These are phyloP conservation scores for Penicillium sp. DNA, from an alignment of 2,329 filamentous ascomycete genomes.

Conservation along the genomic window DNA sequence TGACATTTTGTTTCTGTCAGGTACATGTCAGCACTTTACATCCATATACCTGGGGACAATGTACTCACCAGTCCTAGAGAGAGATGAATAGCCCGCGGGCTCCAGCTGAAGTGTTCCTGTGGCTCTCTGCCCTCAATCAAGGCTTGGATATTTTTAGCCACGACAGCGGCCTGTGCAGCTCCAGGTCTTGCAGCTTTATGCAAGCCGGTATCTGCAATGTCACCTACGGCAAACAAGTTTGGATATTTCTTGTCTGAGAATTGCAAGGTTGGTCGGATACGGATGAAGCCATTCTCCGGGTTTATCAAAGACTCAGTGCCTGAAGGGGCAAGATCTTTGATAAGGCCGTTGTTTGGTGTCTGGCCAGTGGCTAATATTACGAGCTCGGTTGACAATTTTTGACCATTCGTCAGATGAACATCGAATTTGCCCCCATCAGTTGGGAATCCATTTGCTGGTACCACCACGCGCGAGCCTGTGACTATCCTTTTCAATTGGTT, in stretches of 20 bases:
- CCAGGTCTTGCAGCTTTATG: constrained; percentile 34
- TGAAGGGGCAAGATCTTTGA: constrained; percentile 29
- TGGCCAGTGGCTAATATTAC: constrained; percentile 48
- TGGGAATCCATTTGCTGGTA: constrained; percentile 27
- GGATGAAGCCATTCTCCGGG: constrained; percentile 31
- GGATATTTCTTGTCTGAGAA: constrained; percentile 27
- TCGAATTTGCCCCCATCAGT: constrained; percentile 22
- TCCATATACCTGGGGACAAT: neutral
- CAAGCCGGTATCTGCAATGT: constrained; percentile 34
- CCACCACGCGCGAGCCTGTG: constrained; percentile 26
- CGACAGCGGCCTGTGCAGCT: constrained; percentile 27
- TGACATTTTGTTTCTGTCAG: constrained; percentile 32
- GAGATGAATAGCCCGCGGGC: constrained; percentile 31
- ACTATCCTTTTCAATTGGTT: constrained; percentile 20
- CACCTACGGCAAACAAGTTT: constrained; percentile 32
- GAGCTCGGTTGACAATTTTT: constrained; percentile 32
- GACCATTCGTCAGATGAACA: constrained; percentile 30
- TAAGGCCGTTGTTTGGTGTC: constrained; percentile 42
- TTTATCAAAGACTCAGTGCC: constrained; percentile 25
- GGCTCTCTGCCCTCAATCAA: constrained; percentile 27
- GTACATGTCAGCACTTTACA: neutral
- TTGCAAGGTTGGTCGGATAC: constrained; percentile 31
- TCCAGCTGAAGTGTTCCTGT: constrained; percentile 23
- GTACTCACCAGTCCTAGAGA: constrained; percentile 32
- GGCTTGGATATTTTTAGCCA: constrained; percentile 30